These are phyloP conservation scores for Kodamaea sp. DNA, from an alignment of 1,139 yeast genomes.

Conservation along the genomic window DNA sequence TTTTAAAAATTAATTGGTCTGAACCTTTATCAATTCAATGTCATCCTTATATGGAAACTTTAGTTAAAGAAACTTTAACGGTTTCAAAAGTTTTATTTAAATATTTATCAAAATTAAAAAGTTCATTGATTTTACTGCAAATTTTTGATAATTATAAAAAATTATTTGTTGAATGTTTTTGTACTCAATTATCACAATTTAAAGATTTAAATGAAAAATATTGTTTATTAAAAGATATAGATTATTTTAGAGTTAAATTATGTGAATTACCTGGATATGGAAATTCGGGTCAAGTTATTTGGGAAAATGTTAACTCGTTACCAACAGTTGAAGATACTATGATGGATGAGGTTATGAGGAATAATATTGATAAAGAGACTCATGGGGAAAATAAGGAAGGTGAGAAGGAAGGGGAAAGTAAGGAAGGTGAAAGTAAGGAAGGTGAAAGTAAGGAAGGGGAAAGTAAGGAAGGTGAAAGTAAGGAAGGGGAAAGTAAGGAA, in stretches of 20 bases:
- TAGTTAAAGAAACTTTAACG: constrained; percentile 64
- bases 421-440: constrained; percentile 12
- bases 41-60: constrained; percentile 61
- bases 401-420: too few species aligned
- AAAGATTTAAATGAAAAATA: constrained; percentile 53
- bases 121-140: constrained; percentile 48
- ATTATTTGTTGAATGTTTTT: constrained; percentile 51
- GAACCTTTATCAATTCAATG: constrained; percentile 44
- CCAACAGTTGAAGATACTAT: constrained; percentile 48
- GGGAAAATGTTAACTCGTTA: constrained; percentile 60
- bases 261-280: constrained; percentile 62
- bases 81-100: constrained; percentile 59
- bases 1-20: constrained; percentile 50
- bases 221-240: constrained; percentile 57
- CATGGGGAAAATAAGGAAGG: constrained; percentile 2
- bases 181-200: constrained; percentile 48
- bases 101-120: constrained; percentile 53
- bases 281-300: constrained; percentile 59
- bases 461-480: too few species aligned
- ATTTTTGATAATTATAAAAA: constrained; percentile 61
- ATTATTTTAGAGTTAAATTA: constrained; percentile 58
- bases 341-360: constrained; percentile 47
- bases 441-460: constrained; percentile 3
- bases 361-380: constrained; percentile 30
- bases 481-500: constrained; percentile 12